Conservation (phyloP, 441 rosid species). For the Corymbia citriodora region DNA sequence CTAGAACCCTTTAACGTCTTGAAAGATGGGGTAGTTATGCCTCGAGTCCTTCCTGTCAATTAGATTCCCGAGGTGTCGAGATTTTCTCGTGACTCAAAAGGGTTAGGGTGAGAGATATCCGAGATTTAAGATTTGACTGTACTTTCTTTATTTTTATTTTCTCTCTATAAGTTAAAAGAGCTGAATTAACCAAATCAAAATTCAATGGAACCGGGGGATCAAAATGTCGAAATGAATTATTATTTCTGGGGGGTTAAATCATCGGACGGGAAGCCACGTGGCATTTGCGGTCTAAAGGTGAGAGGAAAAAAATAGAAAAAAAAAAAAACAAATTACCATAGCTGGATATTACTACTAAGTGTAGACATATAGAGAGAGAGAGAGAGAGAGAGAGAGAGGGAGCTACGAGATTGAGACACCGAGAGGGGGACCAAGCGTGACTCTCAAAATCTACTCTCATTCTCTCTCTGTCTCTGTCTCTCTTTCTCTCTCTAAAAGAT, state of each 20-base stretch:
- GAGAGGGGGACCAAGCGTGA: constrained; percentile 49
- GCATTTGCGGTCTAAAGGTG: neutral
- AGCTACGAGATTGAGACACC: constrained; percentile 18
- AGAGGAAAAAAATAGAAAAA: neutral
- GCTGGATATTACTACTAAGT: neutral
- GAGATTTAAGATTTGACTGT: neutral
- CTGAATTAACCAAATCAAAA: neutral
- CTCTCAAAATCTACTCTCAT: constrained; percentile 62
- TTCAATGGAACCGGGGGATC: neutral
- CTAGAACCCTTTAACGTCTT: fast-evolving
- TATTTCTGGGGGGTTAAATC: neutral
- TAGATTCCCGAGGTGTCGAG: neutral
- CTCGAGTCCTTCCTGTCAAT: neutral
- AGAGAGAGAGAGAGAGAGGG: neutral
- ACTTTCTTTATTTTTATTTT: neutral
- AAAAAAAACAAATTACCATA: neutral
- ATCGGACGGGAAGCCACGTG: neutral
- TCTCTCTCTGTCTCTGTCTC: constrained; percentile 23
- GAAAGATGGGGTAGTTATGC: fast-evolving
- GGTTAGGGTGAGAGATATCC: neutral
- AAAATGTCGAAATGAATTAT: no score
- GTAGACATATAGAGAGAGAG: neutral
- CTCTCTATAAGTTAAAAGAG: no score
- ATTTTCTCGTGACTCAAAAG: neutral
- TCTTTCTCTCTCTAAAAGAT: constrained; percentile 16